phyloP scores from a whole-genome alignment of 2,329 filamentous ascomycete species.

The Dryadomyces quercivorus region DNA sequence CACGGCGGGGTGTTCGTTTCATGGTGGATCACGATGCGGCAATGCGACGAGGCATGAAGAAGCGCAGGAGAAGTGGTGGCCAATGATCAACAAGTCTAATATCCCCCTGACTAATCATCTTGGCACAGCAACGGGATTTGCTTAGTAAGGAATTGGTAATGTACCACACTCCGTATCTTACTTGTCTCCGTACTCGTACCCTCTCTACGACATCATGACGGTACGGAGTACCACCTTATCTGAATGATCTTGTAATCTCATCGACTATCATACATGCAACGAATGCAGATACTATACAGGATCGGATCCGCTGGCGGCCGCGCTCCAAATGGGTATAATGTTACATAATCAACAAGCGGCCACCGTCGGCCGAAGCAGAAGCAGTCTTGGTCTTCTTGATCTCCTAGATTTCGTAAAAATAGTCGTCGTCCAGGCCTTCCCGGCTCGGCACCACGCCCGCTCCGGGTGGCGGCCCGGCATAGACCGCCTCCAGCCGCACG shows the following conservation, averaged over 20 bases:
- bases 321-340: too few species aligned
- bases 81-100: background rate
- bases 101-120: background rate
- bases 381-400: background rate
- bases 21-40: background rate
- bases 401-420: conserved; percentile 67
- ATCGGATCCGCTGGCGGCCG: too few species aligned
- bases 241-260: too few species aligned
- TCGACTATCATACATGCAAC: too few species aligned
- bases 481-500: conserved; percentile 67
- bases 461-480: conserved; percentile 55
- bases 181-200: too few species aligned
- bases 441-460: conserved; percentile 67
- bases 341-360: background rate
- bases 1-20: background rate
- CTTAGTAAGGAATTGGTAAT: too few species aligned
- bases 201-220: too few species aligned
- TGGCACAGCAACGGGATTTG: background rate
- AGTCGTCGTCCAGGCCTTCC: conserved; percentile 82
- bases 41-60: background rate
- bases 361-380: background rate
- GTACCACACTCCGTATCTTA: too few species aligned
- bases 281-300: too few species aligned
- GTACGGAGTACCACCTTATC: too few species aligned
- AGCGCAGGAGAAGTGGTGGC: background rate